A percentile compares a stretch with the other conserved stretches of the same genome.
Conservation (phyloP, 2,329 filamentous ascomycete species). For the Teratosphaeria pseudoeucalypti region DNA sequence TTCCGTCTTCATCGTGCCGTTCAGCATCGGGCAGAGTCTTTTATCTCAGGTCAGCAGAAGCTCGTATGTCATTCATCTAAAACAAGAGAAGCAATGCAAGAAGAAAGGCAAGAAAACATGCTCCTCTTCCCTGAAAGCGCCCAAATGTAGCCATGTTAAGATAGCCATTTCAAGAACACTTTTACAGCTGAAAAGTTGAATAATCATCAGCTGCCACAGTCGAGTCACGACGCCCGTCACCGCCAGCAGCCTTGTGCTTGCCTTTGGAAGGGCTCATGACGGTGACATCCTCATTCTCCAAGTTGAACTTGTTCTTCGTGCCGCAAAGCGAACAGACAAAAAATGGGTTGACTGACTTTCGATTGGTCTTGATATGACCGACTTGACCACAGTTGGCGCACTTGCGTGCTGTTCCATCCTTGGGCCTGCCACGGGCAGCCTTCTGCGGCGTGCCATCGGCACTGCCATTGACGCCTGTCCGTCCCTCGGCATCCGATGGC, state of each 20-base stretch:
- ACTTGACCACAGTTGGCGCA: slow-evolving; percentile 96
- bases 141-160: slow-evolving; percentile 1
- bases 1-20: slow-evolving; percentile 50
- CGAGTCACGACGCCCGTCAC: not conserved
- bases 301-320: not conserved
- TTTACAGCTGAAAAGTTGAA: slow-evolving; percentile 15
- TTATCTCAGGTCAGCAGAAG: slow-evolving; percentile 16
- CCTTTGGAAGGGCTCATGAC: not conserved
- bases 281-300: not conserved
- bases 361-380: slow-evolving; percentile 98
- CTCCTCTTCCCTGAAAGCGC: not conserved
- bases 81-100: slow-evolving; percentile 8
- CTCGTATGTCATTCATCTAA: slow-evolving; percentile 13
- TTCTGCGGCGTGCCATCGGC: slow-evolving; percentile 16
- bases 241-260: not conserved
- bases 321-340: slow-evolving; percentile 13
- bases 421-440: slow-evolving; percentile 40
- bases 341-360: slow-evolving; percentile 58
- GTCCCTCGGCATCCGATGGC: slow-evolving; percentile 38
- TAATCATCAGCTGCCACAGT: slow-evolving; percentile 3
- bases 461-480: slow-evolving; percentile 5
- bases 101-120: not conserved
- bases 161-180: not conserved
- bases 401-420: slow-evolving; percentile 64
- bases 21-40: slow-evolving; percentile 74